Percentiles rank a stretch among this genome's conserved stretches.
These are phyloP conservation scores for Globisporangium paddicum DNA, from an alignment of 352 stramenopile species.

Conservation along the genomic window DNA sequence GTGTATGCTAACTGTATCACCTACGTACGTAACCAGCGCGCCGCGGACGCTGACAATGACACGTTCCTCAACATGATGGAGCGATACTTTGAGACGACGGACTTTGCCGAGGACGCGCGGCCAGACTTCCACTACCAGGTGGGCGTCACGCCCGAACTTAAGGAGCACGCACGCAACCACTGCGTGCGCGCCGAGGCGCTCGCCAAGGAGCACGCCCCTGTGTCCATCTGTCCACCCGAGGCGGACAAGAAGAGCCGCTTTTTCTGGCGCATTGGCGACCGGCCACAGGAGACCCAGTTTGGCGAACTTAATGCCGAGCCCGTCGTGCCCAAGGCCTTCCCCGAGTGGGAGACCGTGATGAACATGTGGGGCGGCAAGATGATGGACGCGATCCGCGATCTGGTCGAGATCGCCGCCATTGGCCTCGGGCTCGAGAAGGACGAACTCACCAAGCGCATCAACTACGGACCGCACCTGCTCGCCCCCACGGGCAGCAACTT, in stretches of 20 bases:
- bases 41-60: constrained; percentile 66
- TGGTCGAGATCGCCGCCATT: constrained; percentile 86
- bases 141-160: constrained; percentile 82
- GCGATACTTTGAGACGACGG: constrained; percentile 86
- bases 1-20: no score
- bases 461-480: constrained; percentile 86
- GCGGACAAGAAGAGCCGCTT: constrained; percentile 93
- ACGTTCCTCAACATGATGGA: constrained; percentile 94
- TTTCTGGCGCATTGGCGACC: constrained; percentile 90
- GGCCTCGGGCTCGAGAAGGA: constrained; percentile 84
- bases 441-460: constrained; percentile 71
- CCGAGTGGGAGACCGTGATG: constrained; percentile 87
- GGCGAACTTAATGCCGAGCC: constrained; percentile 83
- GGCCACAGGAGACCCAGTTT: constrained; percentile 75
- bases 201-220: constrained; percentile 53
- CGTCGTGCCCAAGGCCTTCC: constrained; percentile 81
- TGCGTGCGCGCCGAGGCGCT: constrained; percentile 55
- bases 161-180: constrained; percentile 85
- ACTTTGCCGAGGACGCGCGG: constrained; percentile 86
- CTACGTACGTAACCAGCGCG: no score
- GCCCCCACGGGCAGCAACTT: constrained; percentile 90
- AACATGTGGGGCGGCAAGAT: constrained; percentile 92
- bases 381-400: constrained; percentile 64
- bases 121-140: constrained; percentile 89
- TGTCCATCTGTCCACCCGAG: constrained; percentile 86